These are phyloP conservation scores for Gloeostereum incarnatum DNA, from an alignment of 768 basidiomycete genomes.

Conservation along the genomic window DNA sequence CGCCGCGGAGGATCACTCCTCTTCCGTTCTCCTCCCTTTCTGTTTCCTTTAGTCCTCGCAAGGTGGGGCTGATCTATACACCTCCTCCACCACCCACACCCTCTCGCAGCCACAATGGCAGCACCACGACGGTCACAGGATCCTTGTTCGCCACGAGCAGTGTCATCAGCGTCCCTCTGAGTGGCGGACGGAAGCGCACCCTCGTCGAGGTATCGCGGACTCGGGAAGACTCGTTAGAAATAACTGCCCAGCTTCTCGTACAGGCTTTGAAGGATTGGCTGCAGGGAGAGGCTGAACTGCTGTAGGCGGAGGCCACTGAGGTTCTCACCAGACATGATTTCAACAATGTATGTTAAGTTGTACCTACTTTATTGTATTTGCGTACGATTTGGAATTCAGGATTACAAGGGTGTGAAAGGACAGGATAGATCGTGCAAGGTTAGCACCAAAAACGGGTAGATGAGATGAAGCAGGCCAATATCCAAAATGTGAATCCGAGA, in stretches of 20 bases:
- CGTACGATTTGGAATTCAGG: too few species aligned
- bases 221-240: slow-evolving; percentile 49
- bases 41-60: slow-evolving; percentile 32
- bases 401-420: too few species aligned
- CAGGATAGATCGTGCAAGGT: too few species aligned
- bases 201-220: slow-evolving; percentile 42
- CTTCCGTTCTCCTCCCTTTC: slow-evolving; percentile 28
- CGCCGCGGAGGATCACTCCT: slow-evolving; percentile 23
- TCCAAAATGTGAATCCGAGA: too few species aligned
- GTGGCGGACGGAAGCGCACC: slow-evolving; percentile 35
- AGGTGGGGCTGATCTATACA: slow-evolving; percentile 27
- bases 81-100: slow-evolving; percentile 2
- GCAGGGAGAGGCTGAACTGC: slow-evolving; percentile 1
- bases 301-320: too few species aligned
- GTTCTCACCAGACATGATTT: too few species aligned
- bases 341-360: too few species aligned
- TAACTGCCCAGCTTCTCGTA: slow-evolving; percentile 42
- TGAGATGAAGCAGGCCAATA: too few species aligned
- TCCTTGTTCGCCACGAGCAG: slow-evolving; percentile 8
- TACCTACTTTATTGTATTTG: too few species aligned
- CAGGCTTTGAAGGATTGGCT: slow-evolving; percentile 37
- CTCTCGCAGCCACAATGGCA: slow-evolving; percentile 4
- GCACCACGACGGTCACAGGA: slow-evolving; percentile 3
- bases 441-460: too few species aligned
- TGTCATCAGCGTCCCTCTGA: too few species aligned